Conservation (phyloP, 306 rosid species). For the Cajanus cajan region DNA sequence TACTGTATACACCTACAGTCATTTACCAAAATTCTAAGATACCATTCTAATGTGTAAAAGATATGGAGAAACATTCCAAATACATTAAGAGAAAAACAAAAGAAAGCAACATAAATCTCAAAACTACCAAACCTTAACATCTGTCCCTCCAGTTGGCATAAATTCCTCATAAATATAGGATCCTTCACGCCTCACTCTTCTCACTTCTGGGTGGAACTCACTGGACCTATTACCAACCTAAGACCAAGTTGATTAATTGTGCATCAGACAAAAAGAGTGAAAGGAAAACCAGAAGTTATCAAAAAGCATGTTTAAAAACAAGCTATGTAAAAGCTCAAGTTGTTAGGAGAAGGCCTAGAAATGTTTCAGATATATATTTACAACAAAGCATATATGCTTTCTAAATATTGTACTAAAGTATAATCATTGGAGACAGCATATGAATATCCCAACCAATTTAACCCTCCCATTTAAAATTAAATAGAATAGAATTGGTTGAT, state of each 20-base stretch:
- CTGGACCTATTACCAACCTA: conserved; percentile 98
- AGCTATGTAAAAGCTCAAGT: conserved; percentile 17
- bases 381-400: conserved; percentile 9
- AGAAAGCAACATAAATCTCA: conserved; percentile 33
- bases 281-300: conserved; percentile 11
- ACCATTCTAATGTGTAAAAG: conserved; percentile 24
- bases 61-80: neutral
- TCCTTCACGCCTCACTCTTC: conserved; percentile 98
- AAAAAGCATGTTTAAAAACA: conserved; percentile 20
- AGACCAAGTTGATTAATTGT: conserved; percentile 22
- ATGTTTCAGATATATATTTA: conserved; percentile 15
- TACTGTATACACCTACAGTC: conserved; percentile 86
- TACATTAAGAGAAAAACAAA: neutral
- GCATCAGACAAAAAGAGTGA: conserved; percentile 16
- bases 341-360: conserved; percentile 19
- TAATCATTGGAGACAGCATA: conserved; percentile 10
- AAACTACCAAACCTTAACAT: conserved; percentile 76
- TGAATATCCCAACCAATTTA: conserved; percentile 19
- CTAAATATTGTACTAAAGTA: conserved; percentile 25
- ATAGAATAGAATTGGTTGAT: neutral
- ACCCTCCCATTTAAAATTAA: conserved; percentile 19
- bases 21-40: conserved; percentile 35
- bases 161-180: conserved; percentile 96
- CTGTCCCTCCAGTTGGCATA: conserved; percentile 99
- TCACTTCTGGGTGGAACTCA: conserved; percentile 92